Evolutionary conservation across 257 asterid genomes (phyloP), one percentile per base, ranked within the genome.

Genomic region (Forsythia viridissima): DNA sequence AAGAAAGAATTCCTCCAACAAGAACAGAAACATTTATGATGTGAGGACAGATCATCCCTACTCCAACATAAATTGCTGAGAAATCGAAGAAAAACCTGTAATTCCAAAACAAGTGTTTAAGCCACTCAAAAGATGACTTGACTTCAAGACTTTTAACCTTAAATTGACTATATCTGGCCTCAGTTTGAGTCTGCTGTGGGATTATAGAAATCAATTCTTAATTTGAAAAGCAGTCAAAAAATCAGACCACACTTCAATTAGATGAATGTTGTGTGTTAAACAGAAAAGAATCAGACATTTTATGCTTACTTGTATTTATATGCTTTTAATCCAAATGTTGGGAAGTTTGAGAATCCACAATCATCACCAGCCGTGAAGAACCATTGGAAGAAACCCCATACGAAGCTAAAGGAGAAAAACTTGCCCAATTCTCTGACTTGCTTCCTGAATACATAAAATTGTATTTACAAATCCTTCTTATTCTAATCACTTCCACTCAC

Each of bases 331-430:
- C 96, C 97, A 1, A 92, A 87, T 2, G 94, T 86, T 2, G 97
- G 97, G 75, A 92, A 92, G 42, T 39, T 82, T 16, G 12, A 37
- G 63, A 92, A 92, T 36, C 97, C 97, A 78, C 96, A 92, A 74
- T 30, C 76, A 44, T 89, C 96, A 0, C 81, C 92, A 34, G 80
- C 92, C 57, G 96, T 82, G 80, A 88, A 92, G 83, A 92, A 90
- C 97, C 97, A 92, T 39, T 92, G 97, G 76, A 92, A 92, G 86
- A 90, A 92, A 20, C 93, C 91, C 96, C 94, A 92, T 73, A 90
- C 77, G 88, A 92, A 92, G 84, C 96, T 91, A 65, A 89, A 77
- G 38, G 85, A 77, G 81, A 86, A 88, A 57, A 70, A 87, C 80
- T 83, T 86, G 39, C 86, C 87, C 72, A 91, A 37, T 48, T 52